A percentile compares a stretch with the other conserved stretches of the same genome.
phyloP scores from a whole-genome alignment of 169 alveolate genomes.

The Theileria luwenshuni region DNA sequence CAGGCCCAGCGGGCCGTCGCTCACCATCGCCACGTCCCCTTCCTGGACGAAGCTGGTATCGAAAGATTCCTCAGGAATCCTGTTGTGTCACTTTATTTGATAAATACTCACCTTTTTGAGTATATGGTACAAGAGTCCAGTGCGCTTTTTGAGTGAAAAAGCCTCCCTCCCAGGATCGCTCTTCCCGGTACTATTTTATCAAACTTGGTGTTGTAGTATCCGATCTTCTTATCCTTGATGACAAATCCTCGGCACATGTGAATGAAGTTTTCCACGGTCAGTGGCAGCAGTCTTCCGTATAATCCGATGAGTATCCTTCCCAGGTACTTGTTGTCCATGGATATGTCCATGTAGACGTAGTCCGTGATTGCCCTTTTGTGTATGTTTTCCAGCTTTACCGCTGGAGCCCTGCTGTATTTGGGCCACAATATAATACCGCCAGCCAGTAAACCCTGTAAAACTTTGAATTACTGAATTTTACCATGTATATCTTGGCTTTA shows the following conservation, averaged over 20 bases:
- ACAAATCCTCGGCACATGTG: slow-evolving; percentile 73
- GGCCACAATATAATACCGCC: slow-evolving; percentile 26
- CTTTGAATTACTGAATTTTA: background rate
- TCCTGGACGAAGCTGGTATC: slow-evolving; percentile 73
- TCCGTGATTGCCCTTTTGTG: slow-evolving; percentile 66
- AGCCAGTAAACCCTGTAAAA: slow-evolving; percentile 6
- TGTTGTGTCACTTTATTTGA: background rate
- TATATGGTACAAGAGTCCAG: slow-evolving; percentile 72
- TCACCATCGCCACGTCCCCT: slow-evolving; percentile 77
- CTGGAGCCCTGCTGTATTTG: background rate
- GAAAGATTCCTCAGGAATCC: slow-evolving; percentile 74
- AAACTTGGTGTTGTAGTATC: slow-evolving; percentile 70
- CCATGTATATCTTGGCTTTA: slow-evolving; percentile 8
- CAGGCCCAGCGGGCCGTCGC: slow-evolving; percentile 61
- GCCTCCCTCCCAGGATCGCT: slow-evolving; percentile 72
- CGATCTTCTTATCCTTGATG: slow-evolving; percentile 67
- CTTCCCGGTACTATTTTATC: slow-evolving; percentile 66
- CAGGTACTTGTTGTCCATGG: slow-evolving; percentile 70
- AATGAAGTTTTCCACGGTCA: slow-evolving; percentile 74
- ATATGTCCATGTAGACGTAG: slow-evolving; percentile 75
- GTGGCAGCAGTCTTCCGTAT: slow-evolving; percentile 76
- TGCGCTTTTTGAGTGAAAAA: slow-evolving; percentile 55
- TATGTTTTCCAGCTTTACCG: slow-evolving; percentile 9
- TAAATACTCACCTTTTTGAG: slow-evolving; percentile 35
- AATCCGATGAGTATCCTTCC: slow-evolving; percentile 77